These are phyloP conservation scores for Irpex sp. DNA, from an alignment of 1,284 basidiomycete genomes.

Conservation along the genomic window DNA sequence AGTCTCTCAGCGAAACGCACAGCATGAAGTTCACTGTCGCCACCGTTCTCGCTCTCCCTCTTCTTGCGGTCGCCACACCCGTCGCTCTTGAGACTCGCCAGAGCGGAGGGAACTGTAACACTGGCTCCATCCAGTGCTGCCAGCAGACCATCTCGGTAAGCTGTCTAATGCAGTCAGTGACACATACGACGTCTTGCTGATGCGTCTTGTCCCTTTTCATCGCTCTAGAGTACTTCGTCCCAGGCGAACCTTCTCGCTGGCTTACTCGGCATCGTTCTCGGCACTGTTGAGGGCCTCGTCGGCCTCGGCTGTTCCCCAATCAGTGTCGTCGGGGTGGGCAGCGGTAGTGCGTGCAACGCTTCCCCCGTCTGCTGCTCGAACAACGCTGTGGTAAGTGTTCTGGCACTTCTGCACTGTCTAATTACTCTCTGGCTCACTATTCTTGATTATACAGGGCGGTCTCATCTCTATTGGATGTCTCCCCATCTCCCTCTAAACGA, in stretches of 20 bases:
- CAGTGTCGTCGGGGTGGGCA: no score
- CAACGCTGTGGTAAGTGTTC: background rate
- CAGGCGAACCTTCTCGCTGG: background rate
- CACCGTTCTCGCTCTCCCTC: slow-evolving; percentile 6
- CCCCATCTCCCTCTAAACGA: slow-evolving; percentile 1
- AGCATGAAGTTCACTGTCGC: slow-evolving; percentile 8
- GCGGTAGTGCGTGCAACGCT: no score
- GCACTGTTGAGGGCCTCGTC: background rate
- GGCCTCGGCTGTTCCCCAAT: background rate
- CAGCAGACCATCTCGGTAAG: slow-evolving; percentile 3
- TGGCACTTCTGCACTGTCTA: background rate
- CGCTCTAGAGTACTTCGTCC: slow-evolving; percentile 4
- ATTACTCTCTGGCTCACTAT: background rate
- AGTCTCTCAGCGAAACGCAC: background rate
- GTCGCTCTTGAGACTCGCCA: slow-evolving; percentile 1
- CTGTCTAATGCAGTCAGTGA: background rate
- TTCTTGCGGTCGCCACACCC: slow-evolving; percentile 10
- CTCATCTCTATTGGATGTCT: slow-evolving; percentile 6
- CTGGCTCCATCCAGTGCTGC: slow-evolving; percentile 7
- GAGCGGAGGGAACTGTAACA: background rate
- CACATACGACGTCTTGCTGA: background rate
- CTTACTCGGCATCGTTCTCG: slow-evolving; percentile 6
- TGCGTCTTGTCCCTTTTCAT: background rate
- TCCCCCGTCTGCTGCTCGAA: background rate
- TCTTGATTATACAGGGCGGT: slow-evolving; percentile 1